A percentile compares a stretch with the other conserved stretches of the same genome.
phyloP scores from a whole-genome alignment of 2,329 filamentous ascomycete genomes.

The Alternaria alternata region DNA sequence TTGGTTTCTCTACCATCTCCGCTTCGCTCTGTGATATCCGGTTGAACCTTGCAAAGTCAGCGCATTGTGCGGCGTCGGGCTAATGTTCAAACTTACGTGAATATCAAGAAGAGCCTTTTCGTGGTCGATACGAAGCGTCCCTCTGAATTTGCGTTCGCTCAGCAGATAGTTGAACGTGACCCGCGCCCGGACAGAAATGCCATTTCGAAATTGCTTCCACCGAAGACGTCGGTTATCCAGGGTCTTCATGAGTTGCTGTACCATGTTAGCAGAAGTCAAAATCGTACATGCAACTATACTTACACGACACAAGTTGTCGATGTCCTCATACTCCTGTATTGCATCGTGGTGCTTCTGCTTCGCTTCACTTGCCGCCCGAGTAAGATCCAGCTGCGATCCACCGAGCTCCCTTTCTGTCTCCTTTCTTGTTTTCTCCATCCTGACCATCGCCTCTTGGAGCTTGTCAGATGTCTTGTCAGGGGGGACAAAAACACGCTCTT shows the following conservation, averaged over 20 bases:
- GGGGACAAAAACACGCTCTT: slow-evolving; percentile 40
- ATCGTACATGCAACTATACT: slow-evolving; percentile 4
- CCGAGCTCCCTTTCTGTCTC: slow-evolving; percentile 43
- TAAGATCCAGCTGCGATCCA: slow-evolving; percentile 44
- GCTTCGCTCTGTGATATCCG: slow-evolving; percentile 72
- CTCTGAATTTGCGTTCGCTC: slow-evolving; percentile 87
- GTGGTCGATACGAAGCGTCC: slow-evolving; percentile 82
- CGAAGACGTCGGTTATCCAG: slow-evolving; percentile 74
- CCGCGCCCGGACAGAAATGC: slow-evolving; percentile 85
- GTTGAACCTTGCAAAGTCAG: slow-evolving; percentile 61
- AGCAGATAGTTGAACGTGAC: slow-evolving; percentile 89
- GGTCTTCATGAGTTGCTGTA: slow-evolving; percentile 64
- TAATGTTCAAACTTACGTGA: slow-evolving; percentile 59
- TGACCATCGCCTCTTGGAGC: slow-evolving; percentile 42
- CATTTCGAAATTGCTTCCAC: slow-evolving; percentile 82
- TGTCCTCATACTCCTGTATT: slow-evolving; percentile 27
- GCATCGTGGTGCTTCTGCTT: slow-evolving; percentile 34
- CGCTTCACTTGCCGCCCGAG: slow-evolving; percentile 38
- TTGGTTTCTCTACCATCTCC: slow-evolving; percentile 82
- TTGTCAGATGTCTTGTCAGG: slow-evolving; percentile 41
- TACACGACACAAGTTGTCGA: slow-evolving; percentile 27
- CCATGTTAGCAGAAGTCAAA: slow-evolving; percentile 7
- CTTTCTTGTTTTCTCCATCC: slow-evolving; percentile 39
- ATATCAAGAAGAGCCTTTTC: slow-evolving; percentile 76
- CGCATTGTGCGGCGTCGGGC: background rate